phyloP scores from a whole-genome alignment of 192 early-diverging fungal species.

The Rhizophagus prolifer region DNA sequence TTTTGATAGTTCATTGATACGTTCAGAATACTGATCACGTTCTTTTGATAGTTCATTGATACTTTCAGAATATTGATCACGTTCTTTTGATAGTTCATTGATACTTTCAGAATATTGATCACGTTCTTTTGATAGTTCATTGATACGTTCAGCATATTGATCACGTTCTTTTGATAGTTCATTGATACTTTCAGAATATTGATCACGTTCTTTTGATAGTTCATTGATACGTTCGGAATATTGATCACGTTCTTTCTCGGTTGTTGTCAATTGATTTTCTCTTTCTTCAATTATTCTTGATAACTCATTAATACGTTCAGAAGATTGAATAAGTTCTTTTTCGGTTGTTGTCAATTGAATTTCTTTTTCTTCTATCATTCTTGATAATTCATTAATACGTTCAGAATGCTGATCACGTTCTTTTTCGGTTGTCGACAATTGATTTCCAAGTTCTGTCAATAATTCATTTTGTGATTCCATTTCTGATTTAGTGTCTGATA shows the following conservation, averaged over 20 bases:
- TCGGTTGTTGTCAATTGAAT: background rate
- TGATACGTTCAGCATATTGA: background rate
- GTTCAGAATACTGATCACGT: no score
- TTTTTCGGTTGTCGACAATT: background rate
- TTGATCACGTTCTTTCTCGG: slow-evolving; percentile 10
- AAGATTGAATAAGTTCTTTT: background rate
- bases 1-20: background rate
- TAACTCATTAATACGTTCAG: background rate
- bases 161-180: slow-evolving; percentile 19
- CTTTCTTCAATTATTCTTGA: background rate
- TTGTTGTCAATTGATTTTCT: background rate
- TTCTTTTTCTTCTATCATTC: background rate
- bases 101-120: no score
- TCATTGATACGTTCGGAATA: background rate
- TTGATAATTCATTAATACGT: background rate
- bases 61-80: background rate
- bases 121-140: background rate
- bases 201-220: background rate
- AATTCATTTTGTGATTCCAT: slow-evolving; percentile 9
- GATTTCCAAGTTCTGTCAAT: slow-evolving; percentile 1
- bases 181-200: background rate
- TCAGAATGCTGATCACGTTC: background rate
- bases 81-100: no score
- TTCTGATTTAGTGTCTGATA: slow-evolving; percentile 1
- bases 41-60: background rate